phyloP scores from a whole-genome alignment of 257 asterid genomes.

The Schizonepeta tenuifolia region DNA sequence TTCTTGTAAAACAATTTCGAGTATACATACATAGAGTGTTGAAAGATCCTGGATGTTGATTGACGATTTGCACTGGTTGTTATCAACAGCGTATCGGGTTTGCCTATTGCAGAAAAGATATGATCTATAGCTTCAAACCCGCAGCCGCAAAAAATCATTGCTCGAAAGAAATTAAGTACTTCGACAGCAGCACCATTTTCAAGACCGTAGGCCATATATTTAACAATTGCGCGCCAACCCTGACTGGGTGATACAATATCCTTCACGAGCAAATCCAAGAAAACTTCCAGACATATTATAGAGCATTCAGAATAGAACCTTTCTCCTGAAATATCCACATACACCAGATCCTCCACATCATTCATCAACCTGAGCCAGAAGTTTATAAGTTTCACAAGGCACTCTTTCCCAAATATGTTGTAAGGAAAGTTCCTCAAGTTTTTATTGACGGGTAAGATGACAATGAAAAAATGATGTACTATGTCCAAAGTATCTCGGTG shows the following conservation, averaged over 20 bases:
- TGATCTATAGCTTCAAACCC: slow-evolving; percentile 59
- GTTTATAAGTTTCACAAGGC: slow-evolving; percentile 68
- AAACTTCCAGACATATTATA: slow-evolving; percentile 51
- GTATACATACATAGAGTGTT: slow-evolving; percentile 61
- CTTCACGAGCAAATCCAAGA: slow-evolving; percentile 55
- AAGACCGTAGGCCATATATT: slow-evolving; percentile 56
- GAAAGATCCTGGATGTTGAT: slow-evolving; percentile 64
- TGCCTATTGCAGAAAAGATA: slow-evolving; percentile 48
- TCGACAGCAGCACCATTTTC: slow-evolving; percentile 48
- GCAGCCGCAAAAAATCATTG: slow-evolving; percentile 79
- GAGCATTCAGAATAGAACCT: slow-evolving; percentile 59
- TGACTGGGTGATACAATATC: slow-evolving; percentile 63
- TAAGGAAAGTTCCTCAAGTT: slow-evolving; percentile 41
- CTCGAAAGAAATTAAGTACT: slow-evolving; percentile 62
- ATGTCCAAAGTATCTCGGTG: slow-evolving; percentile 50
- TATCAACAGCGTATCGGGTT: slow-evolving; percentile 40
- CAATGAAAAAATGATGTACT: slow-evolving; percentile 61
- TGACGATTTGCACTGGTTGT: slow-evolving; percentile 32
- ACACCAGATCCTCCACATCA: slow-evolving; percentile 60
- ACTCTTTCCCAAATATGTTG: slow-evolving; percentile 60
- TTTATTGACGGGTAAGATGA: slow-evolving; percentile 51
- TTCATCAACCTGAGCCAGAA: slow-evolving; percentile 77
- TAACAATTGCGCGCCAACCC: slow-evolving; percentile 75
- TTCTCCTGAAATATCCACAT: slow-evolving; percentile 40
- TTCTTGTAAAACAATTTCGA: slow-evolving; percentile 66